Evolutionary conservation across 1,139 yeast species (phyloP), one percentile per base, ranked within the genome.

Genomic region (Groenewaldozyma auringiensis): DNA sequence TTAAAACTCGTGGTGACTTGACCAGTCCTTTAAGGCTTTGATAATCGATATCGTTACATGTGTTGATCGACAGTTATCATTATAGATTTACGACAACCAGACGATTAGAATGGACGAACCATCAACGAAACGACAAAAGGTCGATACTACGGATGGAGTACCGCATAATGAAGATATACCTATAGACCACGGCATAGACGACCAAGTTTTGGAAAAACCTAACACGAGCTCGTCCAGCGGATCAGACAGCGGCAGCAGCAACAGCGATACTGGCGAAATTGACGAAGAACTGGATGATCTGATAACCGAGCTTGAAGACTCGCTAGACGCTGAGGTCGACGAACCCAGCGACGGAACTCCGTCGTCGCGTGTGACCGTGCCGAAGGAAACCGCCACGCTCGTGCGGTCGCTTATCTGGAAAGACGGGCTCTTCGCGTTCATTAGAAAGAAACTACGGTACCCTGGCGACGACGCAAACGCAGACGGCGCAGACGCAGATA

Each of bases 361-460:
- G n/a, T n/a, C 16, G 13, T 50, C 51, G 11, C 56, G 57, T 16
- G 54, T 60, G 27, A 41, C 42, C 4, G 52, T 60, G n/a, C 61
- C 73, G 1, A 70, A 68, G 41, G 72, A 69, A 18, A 67, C 67
- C 16, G 65, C 74, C 4, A 59, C 69, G 14, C 68, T 72, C 47
- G 80, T 87, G 1, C 72, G 92, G 48, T 67, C 70, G 47, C 79
- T 60, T 54, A 64, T 87, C 46, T 83, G 82, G 58, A 62, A 66
- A n/a, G 63, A 75, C 49, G 95, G 95, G 0, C 71, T 78, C 29
- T 65, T 72, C 51, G 63, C 66, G 49, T 82, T 84, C 54, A 63
- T 86, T 45, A 35, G 33, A 14, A 22, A 17, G n/a, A 13, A 34
- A 21, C 8, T 17, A 4, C 22, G 13, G 21, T 36, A 14, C 21